Evolutionary conservation across 768 basidiomycete species (phyloP), one percentile per base, ranked within the genome.

Genomic region (Kwoniella newhampshirensis): DNA sequence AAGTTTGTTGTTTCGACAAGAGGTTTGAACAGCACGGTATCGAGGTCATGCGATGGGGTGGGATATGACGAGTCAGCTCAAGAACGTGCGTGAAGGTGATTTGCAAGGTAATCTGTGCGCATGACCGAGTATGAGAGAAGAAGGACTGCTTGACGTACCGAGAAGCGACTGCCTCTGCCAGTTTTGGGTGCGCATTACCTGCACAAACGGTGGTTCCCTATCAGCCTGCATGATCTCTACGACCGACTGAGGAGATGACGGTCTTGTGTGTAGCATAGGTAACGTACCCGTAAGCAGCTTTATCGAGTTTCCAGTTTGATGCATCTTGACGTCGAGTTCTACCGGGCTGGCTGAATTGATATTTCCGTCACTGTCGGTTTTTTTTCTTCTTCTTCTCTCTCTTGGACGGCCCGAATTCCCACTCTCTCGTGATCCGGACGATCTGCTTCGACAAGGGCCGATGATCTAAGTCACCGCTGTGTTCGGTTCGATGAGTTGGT

Each of bases 141-240:
- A 39, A 13, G 32, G 32, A 32, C n/a, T n/a, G 32, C 32, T 32
- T 13, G 6, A 66, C 78, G 73, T 81, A 93, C 92, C 92, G 86
- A 80, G 86, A 82, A 63, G 91, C 88, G 74, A 98, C 90, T 68
- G 90, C 87, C 77, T 93, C 87, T 32, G 93, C 93, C 64, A 98
- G 83, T 78, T 91, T 89, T 51, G 92, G 91, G 78, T 98, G 94
- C 78, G 89, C 91, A 32, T 91, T 93, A 60, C 92, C 92, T 94
- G 36, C 26, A 54, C 47, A 13, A 17, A n/a, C n/a, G 21, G 6
- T n/a, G 21, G 40, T 21, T n/a, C 40, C 7, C 13, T n/a, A n/a
- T 41, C 40, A 41, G 40, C 40, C 17, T n/a, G 15, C 7, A 17
- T 41, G 8, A 5, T 17, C 7, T 7, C 18, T 7, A n/a, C 40